Conservation (phyloP, 2,329 filamentous ascomycete species). For the Penicillium sp. region DNA sequence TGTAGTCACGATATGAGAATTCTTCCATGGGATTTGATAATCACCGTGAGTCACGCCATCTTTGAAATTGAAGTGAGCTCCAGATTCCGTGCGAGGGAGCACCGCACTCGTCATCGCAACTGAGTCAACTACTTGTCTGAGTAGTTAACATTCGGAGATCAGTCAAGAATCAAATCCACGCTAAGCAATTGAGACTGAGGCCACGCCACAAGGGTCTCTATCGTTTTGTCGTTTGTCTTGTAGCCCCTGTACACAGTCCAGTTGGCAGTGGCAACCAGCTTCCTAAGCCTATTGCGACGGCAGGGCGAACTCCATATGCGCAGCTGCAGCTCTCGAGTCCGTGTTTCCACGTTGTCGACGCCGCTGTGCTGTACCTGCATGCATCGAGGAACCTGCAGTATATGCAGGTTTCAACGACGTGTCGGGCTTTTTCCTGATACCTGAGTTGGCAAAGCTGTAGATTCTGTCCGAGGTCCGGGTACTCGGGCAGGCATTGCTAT, state of each 20-base stretch:
- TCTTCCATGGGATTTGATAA: no score
- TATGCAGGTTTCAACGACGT: background rate
- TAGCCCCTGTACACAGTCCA: background rate
- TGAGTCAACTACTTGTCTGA: no score
- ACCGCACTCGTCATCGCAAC: no score
- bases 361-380: background rate
- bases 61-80: background rate
- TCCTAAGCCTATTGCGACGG: background rate
- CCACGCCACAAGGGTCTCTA: no score
- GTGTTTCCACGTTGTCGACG: background rate
- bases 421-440: background rate
- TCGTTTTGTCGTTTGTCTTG: background rate
- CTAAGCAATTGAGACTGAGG: no score
- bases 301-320: background rate
- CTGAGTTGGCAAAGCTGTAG: background rate
- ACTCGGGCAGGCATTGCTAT: background rate
- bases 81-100: background rate
- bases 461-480: no score
- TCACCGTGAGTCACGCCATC: no score
- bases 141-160: no score
- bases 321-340: background rate
- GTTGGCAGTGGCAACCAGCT: no score
- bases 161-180: no score
- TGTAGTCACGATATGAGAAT: background rate
- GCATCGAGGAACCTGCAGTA: background rate